Evolutionary conservation across 1,139 yeast species (phyloP).

Genomic region (Protomyces arabidopsidicola): DNA sequence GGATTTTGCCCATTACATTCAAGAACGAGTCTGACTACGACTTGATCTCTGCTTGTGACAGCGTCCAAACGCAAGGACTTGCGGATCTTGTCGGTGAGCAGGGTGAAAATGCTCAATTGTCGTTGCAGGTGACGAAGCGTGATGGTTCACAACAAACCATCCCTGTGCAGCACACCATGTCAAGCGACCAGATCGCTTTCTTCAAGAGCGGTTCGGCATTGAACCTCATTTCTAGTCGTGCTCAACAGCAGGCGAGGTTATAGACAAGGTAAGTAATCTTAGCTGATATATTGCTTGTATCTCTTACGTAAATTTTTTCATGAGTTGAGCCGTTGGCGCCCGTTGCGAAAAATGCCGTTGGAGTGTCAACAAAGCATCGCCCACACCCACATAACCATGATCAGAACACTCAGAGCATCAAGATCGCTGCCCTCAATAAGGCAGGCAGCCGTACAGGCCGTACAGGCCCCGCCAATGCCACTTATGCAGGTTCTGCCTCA

Average conservation of each 20-base stretch:
- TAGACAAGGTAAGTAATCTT: conserved; percentile 38
- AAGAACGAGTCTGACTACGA: conserved; percentile 88
- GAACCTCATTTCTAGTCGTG: conserved; percentile 70
- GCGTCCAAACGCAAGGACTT: conserved; percentile 70
- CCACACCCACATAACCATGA: neutral
- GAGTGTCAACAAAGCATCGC: neutral
- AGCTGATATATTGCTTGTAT: too few relatives aligned
- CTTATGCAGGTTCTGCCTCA: neutral
- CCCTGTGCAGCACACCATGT: conserved; percentile 88
- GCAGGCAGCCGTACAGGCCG: neutral
- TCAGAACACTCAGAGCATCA: conserved; percentile 16
- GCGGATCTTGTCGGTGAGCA: conserved; percentile 70
- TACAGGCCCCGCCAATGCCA: conserved; percentile 18
- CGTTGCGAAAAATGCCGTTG: neutral
- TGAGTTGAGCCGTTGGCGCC: neutral
- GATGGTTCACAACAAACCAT: conserved; percentile 68
- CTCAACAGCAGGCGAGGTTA: conserved; percentile 30
- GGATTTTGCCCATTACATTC: conserved; percentile 89
- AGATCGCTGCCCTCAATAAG: conserved; percentile 21
- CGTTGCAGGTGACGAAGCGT: conserved; percentile 66
- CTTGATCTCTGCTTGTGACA: conserved; percentile 67
- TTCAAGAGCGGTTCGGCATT: conserved; percentile 97
- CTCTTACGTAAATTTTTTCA: too few relatives aligned
- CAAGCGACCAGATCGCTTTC: conserved; percentile 88
- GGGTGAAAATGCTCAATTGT: conserved; percentile 61